Evolutionary conservation across 257 asterid species (phyloP).

Genomic region (Ocimum tenuiflorum): DNA sequence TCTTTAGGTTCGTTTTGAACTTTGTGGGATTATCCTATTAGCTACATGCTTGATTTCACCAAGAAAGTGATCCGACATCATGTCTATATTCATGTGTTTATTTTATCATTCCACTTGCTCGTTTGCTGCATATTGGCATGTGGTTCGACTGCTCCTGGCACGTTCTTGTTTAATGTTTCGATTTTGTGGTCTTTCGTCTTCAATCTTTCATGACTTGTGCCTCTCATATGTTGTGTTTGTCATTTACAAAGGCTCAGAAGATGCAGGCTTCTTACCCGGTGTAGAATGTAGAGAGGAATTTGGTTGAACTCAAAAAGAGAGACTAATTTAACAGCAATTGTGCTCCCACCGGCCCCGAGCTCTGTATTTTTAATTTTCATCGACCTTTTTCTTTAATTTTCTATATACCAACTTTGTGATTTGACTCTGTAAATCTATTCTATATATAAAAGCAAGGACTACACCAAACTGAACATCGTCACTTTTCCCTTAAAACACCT

Average conservation of each 20-base stretch:
- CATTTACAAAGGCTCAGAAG: slow-evolving; percentile 17
- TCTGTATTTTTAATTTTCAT: slow-evolving; percentile 1
- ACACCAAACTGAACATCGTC: no score
- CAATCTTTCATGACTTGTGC: background rate
- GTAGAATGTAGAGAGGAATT: slow-evolving; percentile 11
- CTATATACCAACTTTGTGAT: slow-evolving; percentile 31
- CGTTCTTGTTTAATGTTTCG: background rate
- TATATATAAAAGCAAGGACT: no score
- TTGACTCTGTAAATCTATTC: slow-evolving; percentile 51
- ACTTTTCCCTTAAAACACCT: no score
- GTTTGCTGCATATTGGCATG: no score
- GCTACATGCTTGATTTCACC: no score
- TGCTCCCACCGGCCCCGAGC: slow-evolving; percentile 25
- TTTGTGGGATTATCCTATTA: no score
- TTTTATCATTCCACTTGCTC: no score
- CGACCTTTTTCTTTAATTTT: slow-evolving; percentile 18
- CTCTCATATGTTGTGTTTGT: background rate
- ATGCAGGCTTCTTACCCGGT: slow-evolving; percentile 6
- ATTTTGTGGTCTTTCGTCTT: background rate
- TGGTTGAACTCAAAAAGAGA: background rate
- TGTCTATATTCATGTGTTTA: no score
- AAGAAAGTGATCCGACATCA: no score
- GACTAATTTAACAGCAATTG: slow-evolving; percentile 31
- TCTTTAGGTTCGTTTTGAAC: no score
- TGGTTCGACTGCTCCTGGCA: background rate